These are phyloP conservation scores for Cutaneotrichosporon mucoides DNA, from an alignment of 1,284 basidiomycete genomes.

Conservation along the genomic window DNA sequence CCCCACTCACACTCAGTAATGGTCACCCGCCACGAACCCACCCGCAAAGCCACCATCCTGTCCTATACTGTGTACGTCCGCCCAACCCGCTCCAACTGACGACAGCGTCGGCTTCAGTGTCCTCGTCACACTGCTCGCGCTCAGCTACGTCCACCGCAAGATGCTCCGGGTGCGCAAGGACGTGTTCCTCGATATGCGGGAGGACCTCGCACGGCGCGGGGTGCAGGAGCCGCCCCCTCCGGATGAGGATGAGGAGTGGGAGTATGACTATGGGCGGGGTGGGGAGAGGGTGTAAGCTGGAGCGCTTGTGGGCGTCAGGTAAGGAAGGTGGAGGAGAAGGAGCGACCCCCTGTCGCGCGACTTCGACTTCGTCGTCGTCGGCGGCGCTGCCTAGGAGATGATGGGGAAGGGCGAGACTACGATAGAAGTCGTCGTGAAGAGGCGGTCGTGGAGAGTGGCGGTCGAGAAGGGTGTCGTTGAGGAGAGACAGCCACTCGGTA, in stretches of 20 bases:
- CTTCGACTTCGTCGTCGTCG: no score
- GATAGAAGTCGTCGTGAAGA: no score
- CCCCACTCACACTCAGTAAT: slow-evolving; percentile 49
- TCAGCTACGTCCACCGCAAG: slow-evolving; percentile 29
- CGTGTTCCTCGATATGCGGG: slow-evolving; percentile 28
- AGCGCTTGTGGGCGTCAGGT: no score
- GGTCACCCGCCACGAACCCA: slow-evolving; percentile 55
- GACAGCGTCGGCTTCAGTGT: slow-evolving; percentile 20
- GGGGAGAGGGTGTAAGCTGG: no score
- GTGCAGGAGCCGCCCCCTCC: slow-evolving; percentile 12
- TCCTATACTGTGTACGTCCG: slow-evolving; percentile 21
- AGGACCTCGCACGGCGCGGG: slow-evolving; percentile 23
- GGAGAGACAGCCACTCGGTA: no score
- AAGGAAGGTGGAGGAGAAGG: no score
- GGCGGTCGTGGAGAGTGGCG: no score
- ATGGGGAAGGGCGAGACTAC: no score
- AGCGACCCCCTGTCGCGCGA: no score
- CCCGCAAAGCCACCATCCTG: slow-evolving; percentile 21
- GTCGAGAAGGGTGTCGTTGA: no score
- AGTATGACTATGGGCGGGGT: not conserved
- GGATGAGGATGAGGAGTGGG: not conserved
- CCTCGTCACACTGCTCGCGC: slow-evolving; percentile 27
- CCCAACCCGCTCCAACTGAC: not conserved
- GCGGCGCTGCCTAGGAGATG: no score
- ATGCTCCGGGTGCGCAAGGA: slow-evolving; percentile 31